These are phyloP conservation scores for Brassica napus DNA, from an alignment of 345 rosid species.

Conservation along the genomic window DNA sequence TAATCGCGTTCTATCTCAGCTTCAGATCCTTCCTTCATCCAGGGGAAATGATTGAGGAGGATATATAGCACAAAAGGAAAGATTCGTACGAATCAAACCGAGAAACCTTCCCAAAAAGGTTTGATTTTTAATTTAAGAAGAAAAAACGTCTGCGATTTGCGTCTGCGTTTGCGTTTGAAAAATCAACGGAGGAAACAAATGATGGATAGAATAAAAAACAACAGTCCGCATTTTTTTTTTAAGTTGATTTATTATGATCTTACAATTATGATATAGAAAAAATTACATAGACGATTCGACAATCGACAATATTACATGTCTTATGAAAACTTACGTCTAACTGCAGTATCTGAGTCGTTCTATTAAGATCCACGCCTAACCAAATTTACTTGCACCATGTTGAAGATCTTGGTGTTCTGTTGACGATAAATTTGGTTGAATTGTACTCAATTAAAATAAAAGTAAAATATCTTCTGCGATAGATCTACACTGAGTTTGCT, in stretches of 20 bases:
- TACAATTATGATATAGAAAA: neutral
- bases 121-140: neutral
- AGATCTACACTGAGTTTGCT: neutral
- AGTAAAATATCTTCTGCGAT: slow-evolving; percentile 14
- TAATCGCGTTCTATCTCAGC: neutral
- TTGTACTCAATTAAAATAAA: slow-evolving; percentile 13
- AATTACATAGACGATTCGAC: too few species aligned
- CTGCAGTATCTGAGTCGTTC: too few species aligned
- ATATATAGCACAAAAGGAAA: neutral
- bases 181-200: slow-evolving; percentile 21
- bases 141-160: neutral
- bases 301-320: too few species aligned
- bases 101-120: neutral
- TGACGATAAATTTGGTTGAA: slow-evolving; percentile 29
- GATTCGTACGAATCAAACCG: neutral
- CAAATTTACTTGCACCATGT: too few species aligned
- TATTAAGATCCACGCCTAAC: too few species aligned
- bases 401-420: neutral
- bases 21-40: slow-evolving; percentile 27
- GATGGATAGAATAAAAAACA: neutral
- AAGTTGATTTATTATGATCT: too few species aligned
- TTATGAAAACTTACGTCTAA: too few species aligned
- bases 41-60: neutral
- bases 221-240: too few species aligned
- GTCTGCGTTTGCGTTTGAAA: slow-evolving; percentile 22